A percentile compares a stretch with the other conserved stretches of the same genome.
phyloP scores from a whole-genome alignment of 805 yeast genomes.

The Candida wancherniae region DNA sequence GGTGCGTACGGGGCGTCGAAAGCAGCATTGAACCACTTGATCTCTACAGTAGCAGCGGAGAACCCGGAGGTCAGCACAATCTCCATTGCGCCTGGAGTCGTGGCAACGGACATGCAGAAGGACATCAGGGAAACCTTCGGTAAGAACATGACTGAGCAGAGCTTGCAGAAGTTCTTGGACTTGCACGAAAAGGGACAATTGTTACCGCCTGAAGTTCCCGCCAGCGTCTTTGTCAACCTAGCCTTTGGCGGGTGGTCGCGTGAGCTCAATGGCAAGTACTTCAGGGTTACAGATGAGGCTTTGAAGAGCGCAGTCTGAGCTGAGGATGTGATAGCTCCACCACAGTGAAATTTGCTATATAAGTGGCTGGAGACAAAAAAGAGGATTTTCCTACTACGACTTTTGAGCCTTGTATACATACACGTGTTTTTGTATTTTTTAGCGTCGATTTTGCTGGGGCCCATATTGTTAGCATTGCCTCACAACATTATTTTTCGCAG shows the following conservation, averaged over 20 bases:
- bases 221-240: conserved; percentile 59
- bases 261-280: conserved; percentile 60
- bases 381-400: too few species aligned
- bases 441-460: too few species aligned
- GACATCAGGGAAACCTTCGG: conserved; percentile 68
- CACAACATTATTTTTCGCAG: too few species aligned
- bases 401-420: too few species aligned
- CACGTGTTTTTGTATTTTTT: too few species aligned
- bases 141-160: conserved; percentile 54
- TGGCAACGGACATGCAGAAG: conserved; percentile 83
- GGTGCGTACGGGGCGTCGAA: conserved; percentile 88
- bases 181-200: conserved; percentile 55
- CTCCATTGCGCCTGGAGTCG: conserved; percentile 92
- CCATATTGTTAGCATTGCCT: too few species aligned
- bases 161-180: conserved; percentile 57
- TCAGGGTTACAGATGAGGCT: conserved; percentile 52
- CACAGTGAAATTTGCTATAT: too few species aligned
- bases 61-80: conserved; percentile 55
- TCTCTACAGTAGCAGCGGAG: conserved; percentile 62
- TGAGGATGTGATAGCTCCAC: too few species aligned
- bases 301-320: too few species aligned
- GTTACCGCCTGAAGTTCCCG: conserved; percentile 70
- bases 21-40: conserved; percentile 83
- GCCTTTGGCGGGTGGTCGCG: conserved; percentile 55
- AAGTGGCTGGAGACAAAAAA: too few species aligned